These are phyloP conservation scores for Picea sitchensis DNA, from an alignment of 75 land plant species.

Conservation along the genomic window DNA sequence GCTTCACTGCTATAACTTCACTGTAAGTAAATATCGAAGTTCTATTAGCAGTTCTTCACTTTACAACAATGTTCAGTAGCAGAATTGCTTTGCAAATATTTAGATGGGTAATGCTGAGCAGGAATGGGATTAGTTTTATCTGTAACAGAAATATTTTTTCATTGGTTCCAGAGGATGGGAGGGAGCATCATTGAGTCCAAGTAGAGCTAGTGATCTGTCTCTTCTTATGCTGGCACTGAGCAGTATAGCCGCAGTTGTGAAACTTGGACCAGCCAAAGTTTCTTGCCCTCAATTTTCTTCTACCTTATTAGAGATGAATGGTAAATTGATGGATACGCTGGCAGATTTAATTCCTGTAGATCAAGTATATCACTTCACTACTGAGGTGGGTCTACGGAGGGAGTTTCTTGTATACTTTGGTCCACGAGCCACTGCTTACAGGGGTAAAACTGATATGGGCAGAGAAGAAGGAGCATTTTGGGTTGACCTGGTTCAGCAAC, in stretches of 20 bases:
- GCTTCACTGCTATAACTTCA: conserved; percentile 62
- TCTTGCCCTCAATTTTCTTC: conserved; percentile 74
- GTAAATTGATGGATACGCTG: conserved; percentile 82
- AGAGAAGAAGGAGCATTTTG: conserved; percentile 79
- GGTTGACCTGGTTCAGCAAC: conserved; percentile 80
- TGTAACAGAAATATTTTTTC: not conserved
- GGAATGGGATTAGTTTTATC: not conserved
- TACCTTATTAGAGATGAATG: conserved; percentile 63
- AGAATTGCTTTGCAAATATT: not conserved
- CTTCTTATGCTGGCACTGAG: conserved; percentile 78
- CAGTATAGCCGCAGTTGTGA: conserved; percentile 70
- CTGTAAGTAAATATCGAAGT: conserved; percentile 34
- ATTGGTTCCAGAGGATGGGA: conserved; percentile 38
- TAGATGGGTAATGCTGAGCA: not conserved
- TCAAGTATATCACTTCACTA: conserved; percentile 63
- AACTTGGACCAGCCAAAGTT: conserved; percentile 89
- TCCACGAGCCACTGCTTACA: conserved; percentile 59
- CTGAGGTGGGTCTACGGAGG: conserved; percentile 66
- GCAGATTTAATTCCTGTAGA: conserved; percentile 64
- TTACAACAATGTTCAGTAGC: not conserved
- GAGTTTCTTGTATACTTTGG: conserved; percentile 93
- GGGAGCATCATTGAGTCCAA: conserved; percentile 36
- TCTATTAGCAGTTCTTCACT: not conserved
- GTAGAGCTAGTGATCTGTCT: conserved; percentile 63
- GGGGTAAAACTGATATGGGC: conserved; percentile 24